Evolutionary conservation across 306 rosid species (phyloP), one percentile per base, ranked within the genome.

Genomic region (Begonia peltatifolia): DNA sequence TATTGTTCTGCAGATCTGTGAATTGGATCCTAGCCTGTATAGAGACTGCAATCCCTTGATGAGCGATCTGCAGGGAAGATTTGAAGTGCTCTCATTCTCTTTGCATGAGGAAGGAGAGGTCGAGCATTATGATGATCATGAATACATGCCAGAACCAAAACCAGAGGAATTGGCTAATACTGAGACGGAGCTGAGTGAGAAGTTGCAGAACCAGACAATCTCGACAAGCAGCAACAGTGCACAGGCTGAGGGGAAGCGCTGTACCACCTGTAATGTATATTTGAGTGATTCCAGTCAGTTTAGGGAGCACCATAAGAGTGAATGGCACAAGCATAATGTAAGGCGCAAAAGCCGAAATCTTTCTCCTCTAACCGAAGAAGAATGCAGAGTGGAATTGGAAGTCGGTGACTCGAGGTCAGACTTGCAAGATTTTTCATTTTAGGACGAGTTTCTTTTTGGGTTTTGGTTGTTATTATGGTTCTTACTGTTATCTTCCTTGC

Each of bases 281-380:
- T 71, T 76, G 23, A 85, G 78, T 14, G 95, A 85, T 58, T 20
- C 87, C 63, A 76, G 58, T 63, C 57, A 66, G 75, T 90, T 70
- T 46, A 76, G 97, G 66, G 94, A 90, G 65, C 97, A 90, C 68
- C 82, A 68, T 61, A 90, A 82, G 84, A 78, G 90, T 50, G 97
- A 85, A 30, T 90, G 95, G 97, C 97, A 90, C 74, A 90, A 80
- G 75, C 95, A 78, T 59, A 89, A 85, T 60, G 61, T 89, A 72
- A 82, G 58, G 70, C 94, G 97, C 58, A 82, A 82, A 61, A 78
- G 90, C 49, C 79, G 73, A 70, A 77, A 85, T 63, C 94, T 85
- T 53, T 80, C 90, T 47, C 79, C 94, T 51, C 83, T 89, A 25
- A 66, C 80, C 0, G 90, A 85, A 74, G 95, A 85, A 52, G 97